Base-by-base conservation (phyloP, 495 filamentous ascomycete species). In the Evernia prunastri region DNA sequence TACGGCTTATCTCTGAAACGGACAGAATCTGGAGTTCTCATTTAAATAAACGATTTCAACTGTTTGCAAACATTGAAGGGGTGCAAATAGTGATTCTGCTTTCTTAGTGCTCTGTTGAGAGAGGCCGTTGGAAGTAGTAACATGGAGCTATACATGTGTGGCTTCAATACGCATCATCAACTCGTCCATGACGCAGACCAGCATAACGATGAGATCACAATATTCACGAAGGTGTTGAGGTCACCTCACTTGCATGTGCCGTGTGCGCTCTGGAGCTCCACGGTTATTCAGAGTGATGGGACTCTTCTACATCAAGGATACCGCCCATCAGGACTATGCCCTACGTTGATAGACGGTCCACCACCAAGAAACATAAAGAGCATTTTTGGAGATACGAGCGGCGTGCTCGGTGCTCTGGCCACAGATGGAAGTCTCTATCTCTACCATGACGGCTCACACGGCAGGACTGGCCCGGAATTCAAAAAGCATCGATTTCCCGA, bases 131-230 rank as follows among this genome's bases (percentile, higher is more conserved):
- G 20, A 37, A 12, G 15, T 20, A 40, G 18, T 2, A 23, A 35
- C 8, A 68, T 68, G 63, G 59, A 63, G 43, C 23, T 70, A 7
- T 64, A 68, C 37, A 63, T 65, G 37, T 54, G 61, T 23, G 69
- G 69, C 57, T 71, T 71, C 64, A 71, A 71, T 56, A 33, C 67
- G 15, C 64, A 69, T 39, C 27, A 57, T 13, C 67, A 69, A 40
- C 61, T 71, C 27, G 27, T 40, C 35, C 43, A 39, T 15, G 39
- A 27, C 54, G 59, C 37, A 63, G 39, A 53, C 13, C 33, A 60
- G 20, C 42, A 18, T 6, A 49, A 51, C 23, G 56, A 62, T 17
- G 58, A 60, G 4, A 57, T 70, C 15, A 12, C n/a, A 18, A 8
- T 1, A 13, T 59, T 67, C 29, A 15, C 23, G 18, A 49, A 31